Conservation (phyloP, 345 rosid species). For the Murraya koenigii region DNA sequence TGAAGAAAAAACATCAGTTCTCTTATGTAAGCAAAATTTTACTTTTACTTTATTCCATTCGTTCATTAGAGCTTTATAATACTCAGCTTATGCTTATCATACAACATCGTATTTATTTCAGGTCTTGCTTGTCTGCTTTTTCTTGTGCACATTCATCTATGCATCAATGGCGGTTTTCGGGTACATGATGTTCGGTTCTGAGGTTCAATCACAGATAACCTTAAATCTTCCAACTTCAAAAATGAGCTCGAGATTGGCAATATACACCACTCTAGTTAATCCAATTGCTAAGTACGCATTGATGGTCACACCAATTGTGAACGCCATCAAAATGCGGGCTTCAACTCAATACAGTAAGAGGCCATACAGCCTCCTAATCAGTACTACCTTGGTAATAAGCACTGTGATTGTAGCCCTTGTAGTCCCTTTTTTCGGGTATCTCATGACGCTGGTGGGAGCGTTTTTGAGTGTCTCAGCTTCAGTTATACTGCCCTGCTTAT, state of each 20-base stretch:
- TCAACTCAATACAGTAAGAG: slow-evolving; percentile 28
- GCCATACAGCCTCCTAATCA: slow-evolving; percentile 22
- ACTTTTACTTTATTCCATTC: neutral
- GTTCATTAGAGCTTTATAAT: neutral
- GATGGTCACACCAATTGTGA: slow-evolving; percentile 53
- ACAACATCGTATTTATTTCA: slow-evolving; percentile 3
- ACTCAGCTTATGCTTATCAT: neutral
- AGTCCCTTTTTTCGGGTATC: slow-evolving; percentile 49
- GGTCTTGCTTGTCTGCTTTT: slow-evolving; percentile 57
- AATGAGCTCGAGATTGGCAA: slow-evolving; percentile 55
- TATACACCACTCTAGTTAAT: slow-evolving; percentile 55
- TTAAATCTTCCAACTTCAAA: slow-evolving; percentile 46
- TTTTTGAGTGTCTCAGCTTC: slow-evolving; percentile 48
- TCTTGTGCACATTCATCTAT: slow-evolving; percentile 42
- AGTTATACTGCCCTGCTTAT: slow-evolving; percentile 46
- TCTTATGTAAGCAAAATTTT: slow-evolving; percentile 51
- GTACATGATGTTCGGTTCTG: slow-evolving; percentile 54
- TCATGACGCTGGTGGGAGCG: slow-evolving; percentile 68
- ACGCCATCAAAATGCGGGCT: slow-evolving; percentile 32
- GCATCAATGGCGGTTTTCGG: slow-evolving; percentile 59
- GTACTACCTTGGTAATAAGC: slow-evolving; percentile 44
- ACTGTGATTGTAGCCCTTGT: slow-evolving; percentile 49
- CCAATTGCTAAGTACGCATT: slow-evolving; percentile 63
- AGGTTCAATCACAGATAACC: slow-evolving; percentile 49
- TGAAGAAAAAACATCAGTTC: slow-evolving; percentile 78